These are phyloP conservation scores for Hypoxylon rickii DNA, from an alignment of 495 filamentous ascomycete genomes.

Conservation along the genomic window DNA sequence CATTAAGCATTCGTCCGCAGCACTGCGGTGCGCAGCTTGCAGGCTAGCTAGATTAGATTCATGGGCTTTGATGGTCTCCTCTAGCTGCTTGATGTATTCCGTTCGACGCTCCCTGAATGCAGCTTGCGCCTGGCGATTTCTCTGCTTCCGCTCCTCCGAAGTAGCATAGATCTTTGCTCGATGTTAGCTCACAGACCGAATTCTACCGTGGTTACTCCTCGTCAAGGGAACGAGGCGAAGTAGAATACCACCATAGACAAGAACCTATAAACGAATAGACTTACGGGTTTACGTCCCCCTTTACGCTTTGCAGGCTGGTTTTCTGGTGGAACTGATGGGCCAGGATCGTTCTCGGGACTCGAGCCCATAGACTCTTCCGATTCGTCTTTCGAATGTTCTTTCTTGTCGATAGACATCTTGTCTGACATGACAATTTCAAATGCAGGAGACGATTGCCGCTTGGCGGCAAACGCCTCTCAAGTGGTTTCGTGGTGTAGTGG, in stretches of 20 bases:
- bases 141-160: constrained; percentile 96
- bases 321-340: constrained; percentile 45
- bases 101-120: constrained; percentile 95
- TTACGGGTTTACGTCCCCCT: constrained; percentile 94
- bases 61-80: constrained; percentile 96
- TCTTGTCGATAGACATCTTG: constrained; percentile 65
- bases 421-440: constrained; percentile 54
- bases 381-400: constrained; percentile 53
- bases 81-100: constrained; percentile 98
- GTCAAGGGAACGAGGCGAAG: constrained; percentile 32
- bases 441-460: constrained; percentile 35
- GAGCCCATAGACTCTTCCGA: constrained; percentile 61
- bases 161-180: constrained; percentile 83
- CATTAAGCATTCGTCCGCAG: constrained; percentile 98
- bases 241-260: constrained; percentile 18
- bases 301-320: constrained; percentile 78
- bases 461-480: constrained; percentile 42
- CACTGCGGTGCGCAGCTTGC: constrained; percentile 91
- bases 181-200: constrained; percentile 35
- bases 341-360: constrained; percentile 55
- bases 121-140: constrained; percentile 95
- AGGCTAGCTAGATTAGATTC: constrained; percentile 89
- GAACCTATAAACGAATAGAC: constrained; percentile 39
- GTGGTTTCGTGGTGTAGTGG: constrained; percentile 9
- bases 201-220: too few relatives aligned